Evolutionary conservation across 106 monocot genomes (phyloP).

Genomic region (Iris macrosiphon): DNA sequence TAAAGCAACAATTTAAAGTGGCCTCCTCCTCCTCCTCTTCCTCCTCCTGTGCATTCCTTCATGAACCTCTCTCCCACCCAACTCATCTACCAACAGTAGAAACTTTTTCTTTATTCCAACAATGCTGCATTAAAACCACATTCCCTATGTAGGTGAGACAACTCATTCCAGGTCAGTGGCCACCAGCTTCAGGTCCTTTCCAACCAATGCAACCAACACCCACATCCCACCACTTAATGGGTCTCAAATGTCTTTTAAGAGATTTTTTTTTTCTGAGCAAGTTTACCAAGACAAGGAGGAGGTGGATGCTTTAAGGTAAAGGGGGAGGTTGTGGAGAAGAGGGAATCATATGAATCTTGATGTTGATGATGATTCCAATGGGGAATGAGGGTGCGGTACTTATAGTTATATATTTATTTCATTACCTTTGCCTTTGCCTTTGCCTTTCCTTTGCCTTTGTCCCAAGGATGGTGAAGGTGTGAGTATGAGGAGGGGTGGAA

Average conservation of each 20-base stretch:
- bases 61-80: not conserved
- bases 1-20: slow-evolving; percentile 1
- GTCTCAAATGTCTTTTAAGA: no score
- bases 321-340: no score
- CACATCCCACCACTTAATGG: not conserved
- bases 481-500: not conserved
- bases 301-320: no score
- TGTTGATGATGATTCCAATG: slow-evolving; percentile 7
- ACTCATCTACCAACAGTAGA: not conserved
- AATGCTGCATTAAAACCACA: slow-evolving; percentile 2
- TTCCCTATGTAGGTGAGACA: not conserved
- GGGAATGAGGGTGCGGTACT: not conserved
- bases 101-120: not conserved
- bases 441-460: no score
- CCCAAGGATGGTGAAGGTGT: not conserved
- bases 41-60: not conserved
- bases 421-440: no score
- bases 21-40: no score
- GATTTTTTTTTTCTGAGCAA: not conserved
- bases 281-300: slow-evolving; percentile 7
- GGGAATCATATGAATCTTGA: not conserved
- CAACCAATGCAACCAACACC: not conserved
- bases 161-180: not conserved
- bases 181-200: not conserved
- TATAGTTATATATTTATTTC: no score